A percentile compares a stretch with the other conserved stretches of the same genome.
Evolutionary conservation across 2,329 filamentous ascomycete genomes (phyloP).

Genomic region (Chlorencoelia australis): DNA sequence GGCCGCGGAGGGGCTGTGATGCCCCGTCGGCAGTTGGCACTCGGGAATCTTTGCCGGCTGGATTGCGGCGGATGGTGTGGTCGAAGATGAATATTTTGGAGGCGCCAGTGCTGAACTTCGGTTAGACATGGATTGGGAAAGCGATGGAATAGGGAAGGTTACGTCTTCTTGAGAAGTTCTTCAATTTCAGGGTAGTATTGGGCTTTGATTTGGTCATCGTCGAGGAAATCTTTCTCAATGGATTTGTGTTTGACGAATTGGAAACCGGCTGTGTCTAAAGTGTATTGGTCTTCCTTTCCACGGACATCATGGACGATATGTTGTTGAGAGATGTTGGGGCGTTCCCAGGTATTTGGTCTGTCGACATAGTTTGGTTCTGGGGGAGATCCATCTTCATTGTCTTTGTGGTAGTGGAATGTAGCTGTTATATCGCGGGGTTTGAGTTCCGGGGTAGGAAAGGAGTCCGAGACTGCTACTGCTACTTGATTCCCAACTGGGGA

Average conservation of each 20-base stretch:
- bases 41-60: constrained; percentile 18
- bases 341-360: constrained; percentile 3
- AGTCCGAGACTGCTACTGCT: neutral
- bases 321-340: neutral
- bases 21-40: neutral
- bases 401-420: constrained; percentile 13
- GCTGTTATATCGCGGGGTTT: constrained; percentile 10
- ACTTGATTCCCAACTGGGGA: constrained; percentile 2
- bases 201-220: constrained; percentile 28
- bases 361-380: constrained; percentile 11
- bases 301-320: constrained; percentile 32
- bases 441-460: neutral
- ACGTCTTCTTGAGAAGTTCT: constrained; percentile 27
- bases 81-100: constrained; percentile 50
- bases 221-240: constrained; percentile 27
- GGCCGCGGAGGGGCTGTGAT: constrained; percentile 28
- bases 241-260: constrained; percentile 29
- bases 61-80: constrained; percentile 45
- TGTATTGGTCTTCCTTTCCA: constrained; percentile 34
- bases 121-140: constrained; percentile 1
- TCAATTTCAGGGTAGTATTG: constrained; percentile 29
- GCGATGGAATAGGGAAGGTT: neutral
- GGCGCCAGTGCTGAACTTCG: constrained; percentile 41
- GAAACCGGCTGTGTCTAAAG: constrained; percentile 32
- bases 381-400: constrained; percentile 13